Percentiles rank a stretch among this genome's conserved stretches.
Conservation (phyloP, 495 filamentous ascomycete species). For the Ramalina intermedia region DNA sequence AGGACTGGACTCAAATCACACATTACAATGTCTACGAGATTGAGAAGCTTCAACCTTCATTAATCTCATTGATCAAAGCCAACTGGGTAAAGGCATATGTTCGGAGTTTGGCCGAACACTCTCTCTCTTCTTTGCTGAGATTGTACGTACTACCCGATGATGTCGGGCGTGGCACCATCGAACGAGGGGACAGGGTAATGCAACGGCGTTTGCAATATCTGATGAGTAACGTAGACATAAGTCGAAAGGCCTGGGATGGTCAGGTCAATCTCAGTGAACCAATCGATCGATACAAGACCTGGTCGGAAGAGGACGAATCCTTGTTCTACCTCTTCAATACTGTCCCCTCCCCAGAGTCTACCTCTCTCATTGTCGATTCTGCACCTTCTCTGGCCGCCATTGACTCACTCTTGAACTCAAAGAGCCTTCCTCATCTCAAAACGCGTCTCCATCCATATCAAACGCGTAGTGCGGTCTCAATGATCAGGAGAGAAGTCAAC, state of each 20-base stretch:
- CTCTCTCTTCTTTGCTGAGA: conserved; percentile 26
- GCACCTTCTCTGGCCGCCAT: conserved; percentile 45
- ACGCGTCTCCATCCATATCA: conserved; percentile 67
- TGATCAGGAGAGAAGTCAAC: conserved; percentile 69
- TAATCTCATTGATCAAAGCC: background rate
- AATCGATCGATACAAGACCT: conserved; percentile 3
- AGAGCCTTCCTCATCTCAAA: conserved; percentile 42
- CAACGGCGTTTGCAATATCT: conserved; percentile 34
- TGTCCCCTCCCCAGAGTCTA: conserved; percentile 55
- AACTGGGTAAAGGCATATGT: conserved; percentile 6
- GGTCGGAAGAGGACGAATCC: conserved; percentile 36
- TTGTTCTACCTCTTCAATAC: conserved; percentile 81
- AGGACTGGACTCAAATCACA: background rate
- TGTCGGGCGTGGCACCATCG: conserved; percentile 36
- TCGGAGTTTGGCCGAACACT: conserved; percentile 3
- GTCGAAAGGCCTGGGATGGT: conserved; percentile 42
- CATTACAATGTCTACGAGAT: background rate
- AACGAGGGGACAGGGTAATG: conserved; percentile 26
- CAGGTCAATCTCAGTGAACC: background rate
- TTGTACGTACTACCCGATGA: conserved; percentile 58
- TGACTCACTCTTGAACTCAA: conserved; percentile 39
- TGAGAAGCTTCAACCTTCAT: background rate
- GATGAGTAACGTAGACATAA: conserved; percentile 42
- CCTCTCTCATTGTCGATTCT: conserved; percentile 35
- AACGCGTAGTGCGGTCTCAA: conserved; percentile 63